Base-by-base conservation (phyloP, 176 grass and related monocot species). In the Areca catechu region DNA sequence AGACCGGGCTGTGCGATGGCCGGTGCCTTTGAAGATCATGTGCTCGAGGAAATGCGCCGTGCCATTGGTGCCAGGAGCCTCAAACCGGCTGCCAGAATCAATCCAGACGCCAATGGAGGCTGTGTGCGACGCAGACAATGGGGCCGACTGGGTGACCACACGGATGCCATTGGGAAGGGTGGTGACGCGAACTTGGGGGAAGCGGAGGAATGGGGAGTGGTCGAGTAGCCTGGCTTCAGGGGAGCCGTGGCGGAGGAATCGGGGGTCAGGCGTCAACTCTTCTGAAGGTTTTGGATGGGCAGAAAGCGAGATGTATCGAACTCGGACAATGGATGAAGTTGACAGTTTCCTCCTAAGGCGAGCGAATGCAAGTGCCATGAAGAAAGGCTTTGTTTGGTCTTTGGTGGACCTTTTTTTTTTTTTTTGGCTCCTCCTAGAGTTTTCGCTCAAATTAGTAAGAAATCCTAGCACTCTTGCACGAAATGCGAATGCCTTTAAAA, bases 1-100 rank as follows among this genome's bases (percentile, higher is more conserved):
- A 7, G 68, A 80, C 9, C 71, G 54, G 5, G 86, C 86, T 14
- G 79, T 82, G 69, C 77, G 92, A 16, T 74, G 76, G 37, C 70
- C 77, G 27, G 87, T 97, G 75, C 92, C 92, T 67, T 91, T 97
- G 80, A 97, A 97, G 66, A 89, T 85, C 80, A 97, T 90, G 65
- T 97, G 92, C 70, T 97, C 92, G 65, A 97, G 86, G 75, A 97
- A 97, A 85, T 97, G 92, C 20, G 92, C 92, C 2, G 92, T 97
- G 50, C 92, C 92, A 34, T 97, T 97, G 29, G 92, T 91, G 16
- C 92, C 92, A 10, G 86, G 66, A 16, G 73, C 77, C 58, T 97
- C 92, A 68, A 82, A 97, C 19, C 92, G 92, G 78, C 92, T 97
- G 34, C 92, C 92, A 4, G 92, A 80, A 53, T 97, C 92, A 49